Evolutionary conservation across 352 stramenopile species (phyloP), one percentile per base, ranked within the genome.

Genomic region (Phytopythium delawarense): DNA sequence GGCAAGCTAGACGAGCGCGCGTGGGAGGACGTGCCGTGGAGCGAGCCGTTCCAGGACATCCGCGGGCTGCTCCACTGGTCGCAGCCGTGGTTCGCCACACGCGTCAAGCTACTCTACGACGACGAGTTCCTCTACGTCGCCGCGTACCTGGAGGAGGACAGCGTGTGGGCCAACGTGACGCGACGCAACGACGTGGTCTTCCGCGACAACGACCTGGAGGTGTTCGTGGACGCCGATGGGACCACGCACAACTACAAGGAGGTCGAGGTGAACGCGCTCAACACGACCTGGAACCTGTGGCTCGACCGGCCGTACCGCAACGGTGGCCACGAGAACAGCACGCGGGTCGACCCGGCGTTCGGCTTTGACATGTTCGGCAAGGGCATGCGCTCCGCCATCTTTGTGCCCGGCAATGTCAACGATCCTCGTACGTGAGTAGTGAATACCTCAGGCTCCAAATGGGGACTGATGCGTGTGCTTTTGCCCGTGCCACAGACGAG

Each of bases 121-220:
- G 68, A 82, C 37, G 35, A 66, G 15, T 85, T 81, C 42, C 76
- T 95, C 18, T 95, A 90, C 56, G 65, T 95, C n/a, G 81, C 72
- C 34, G 84, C 77, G 15, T 83, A 83, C 55, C 11, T 95, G 30
- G 70, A 93, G 64, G 84, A 92, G 56, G 76, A 73, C 1, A 61
- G 64, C 16, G 67, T 93, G 48, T 92, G 83, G 79, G 86, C 84
- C 40, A 92, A 88, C 60, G 59, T 87, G 48, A 82, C 82, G 0
- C 56, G 74, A 15, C 75, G 80, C 52, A 89, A 95, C 58, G 62
- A 76, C 1, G 79, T 94, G 5, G 69, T 93, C 32, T 94, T 92
- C 58, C 74, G 85, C 42, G 91, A 97, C 74, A 96, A 95, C 53
- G 91, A 97, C 74, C 96, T 97, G 71, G 88, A 97, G 66, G 87